phyloP scores from a whole-genome alignment of 1,284 basidiomycete species.

The Ceratorhiza oryzae-sativae region DNA sequence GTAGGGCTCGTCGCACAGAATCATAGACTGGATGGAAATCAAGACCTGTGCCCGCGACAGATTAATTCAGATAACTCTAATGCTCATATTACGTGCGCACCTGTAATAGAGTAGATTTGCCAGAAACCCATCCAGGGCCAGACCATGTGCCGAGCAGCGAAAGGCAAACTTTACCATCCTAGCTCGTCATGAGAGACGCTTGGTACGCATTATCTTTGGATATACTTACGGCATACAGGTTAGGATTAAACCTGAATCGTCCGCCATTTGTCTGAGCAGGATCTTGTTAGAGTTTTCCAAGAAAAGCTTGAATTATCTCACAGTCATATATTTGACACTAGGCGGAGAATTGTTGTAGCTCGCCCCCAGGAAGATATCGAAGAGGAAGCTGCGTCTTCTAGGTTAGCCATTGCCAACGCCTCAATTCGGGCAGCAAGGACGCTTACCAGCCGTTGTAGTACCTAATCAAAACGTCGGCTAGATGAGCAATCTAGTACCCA shows the following conservation, averaged over 20 bases:
- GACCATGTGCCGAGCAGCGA: conserved; percentile 90
- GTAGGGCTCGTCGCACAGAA: conserved; percentile 87
- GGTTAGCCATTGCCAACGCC: not conserved
- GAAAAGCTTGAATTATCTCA: conserved; percentile 51
- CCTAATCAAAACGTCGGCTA: conserved; percentile 51
- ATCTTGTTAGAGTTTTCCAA: conserved; percentile 29
- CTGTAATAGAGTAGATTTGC: conserved; percentile 84
- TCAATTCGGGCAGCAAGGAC: not conserved
- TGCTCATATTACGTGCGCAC: conserved; percentile 51
- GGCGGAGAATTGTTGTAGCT: conserved; percentile 83
- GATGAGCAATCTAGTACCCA: conserved; percentile 11
- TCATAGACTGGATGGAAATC: conserved; percentile 94
- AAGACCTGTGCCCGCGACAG: conserved; percentile 63
- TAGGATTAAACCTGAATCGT: conserved; percentile 88
- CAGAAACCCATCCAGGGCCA: conserved; percentile 88
- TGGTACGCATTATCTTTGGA: too few species aligned
- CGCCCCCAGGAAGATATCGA: conserved; percentile 89
- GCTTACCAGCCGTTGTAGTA: conserved; percentile 83
- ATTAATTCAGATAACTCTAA: not conserved
- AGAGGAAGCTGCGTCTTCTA: conserved; percentile 62
- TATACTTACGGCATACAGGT: conserved; percentile 77
- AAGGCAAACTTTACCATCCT: conserved; percentile 92
- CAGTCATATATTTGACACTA: conserved; percentile 88
- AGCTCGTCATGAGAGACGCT: not conserved
- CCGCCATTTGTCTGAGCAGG: conserved; percentile 83